Base-by-base conservation (phyloP, 345 rosid species). In the Moricandia moricandioides region DNA sequence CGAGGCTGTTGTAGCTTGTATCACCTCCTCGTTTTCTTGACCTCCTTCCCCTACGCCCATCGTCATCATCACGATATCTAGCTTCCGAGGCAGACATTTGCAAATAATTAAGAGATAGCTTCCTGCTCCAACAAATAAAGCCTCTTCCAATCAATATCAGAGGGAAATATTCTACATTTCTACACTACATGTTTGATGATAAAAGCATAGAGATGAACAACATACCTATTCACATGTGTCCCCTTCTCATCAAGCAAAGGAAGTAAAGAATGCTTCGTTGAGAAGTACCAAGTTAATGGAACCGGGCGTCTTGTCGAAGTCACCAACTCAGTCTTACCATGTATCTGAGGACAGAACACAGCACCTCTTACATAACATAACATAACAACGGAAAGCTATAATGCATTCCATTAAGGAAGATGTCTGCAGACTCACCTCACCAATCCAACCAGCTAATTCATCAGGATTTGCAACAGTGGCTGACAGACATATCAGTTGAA, bases 391-490 rank as follows among this genome's bases (percentile, higher is more conserved):
- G 40, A 54, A 52, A 40, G n/a, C 45, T 29, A 21, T 21, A 39
- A 54, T 35, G 54, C 16, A 34, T 17, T 52, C 56, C 24, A 17
- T 1, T 12, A 69, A 6, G 37, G 18, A 40, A 39, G 51, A 31
- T 14, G 31, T 67, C 64, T 1, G 39, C 29, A 70, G 40, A 40
- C 73, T 73, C 84, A 94, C 98, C 97, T 94, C 91, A 49, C 85
- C 81, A 76, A 94, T 94, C 98, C 97, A 94, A 40, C 98, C 98
- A 83, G 91, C 90, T 67, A 94, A 83, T 83, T 94, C 98, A 72
- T 94, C 93, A 10, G 98, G 87, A 73, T 94, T 94, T 71, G 95
- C 97, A 71, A 90, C 93, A 4, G 98, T 94, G n/a, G 97, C 98
- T 69, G 97, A 94, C 33, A 94, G 75, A 45, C 97, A 91, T 72